Evolutionary conservation across 441 rosid genomes (phyloP).

Genomic region (Eutrema salsugineum): DNA sequence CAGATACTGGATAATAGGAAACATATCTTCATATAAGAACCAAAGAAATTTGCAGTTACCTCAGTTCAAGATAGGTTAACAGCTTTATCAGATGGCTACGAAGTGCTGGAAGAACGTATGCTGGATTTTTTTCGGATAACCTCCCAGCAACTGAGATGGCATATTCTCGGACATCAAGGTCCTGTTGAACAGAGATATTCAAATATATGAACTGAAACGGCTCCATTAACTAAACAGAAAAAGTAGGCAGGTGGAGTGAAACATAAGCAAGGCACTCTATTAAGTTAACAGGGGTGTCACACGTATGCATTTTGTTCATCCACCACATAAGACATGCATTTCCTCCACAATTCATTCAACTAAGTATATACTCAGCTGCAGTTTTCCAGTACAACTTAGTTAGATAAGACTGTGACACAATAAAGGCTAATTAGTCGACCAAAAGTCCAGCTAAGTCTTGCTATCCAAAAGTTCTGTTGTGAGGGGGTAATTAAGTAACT

Average conservation of each 20-base stretch:
- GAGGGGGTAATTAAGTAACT: background rate
- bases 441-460: constrained; percentile 5
- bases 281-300: no score
- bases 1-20: constrained; percentile 6
- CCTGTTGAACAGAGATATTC: constrained; percentile 50
- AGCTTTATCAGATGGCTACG: constrained; percentile 99
- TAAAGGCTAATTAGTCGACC: constrained; percentile 9
- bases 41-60: constrained; percentile 48
- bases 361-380: constrained; percentile 1
- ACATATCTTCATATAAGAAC: constrained; percentile 8
- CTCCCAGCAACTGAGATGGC: constrained; percentile 98
- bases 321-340: background rate
- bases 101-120: constrained; percentile 99
- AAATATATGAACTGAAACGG: constrained; percentile 17
- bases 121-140: constrained; percentile 99
- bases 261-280: constrained; percentile 18
- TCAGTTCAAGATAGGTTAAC: constrained; percentile 94
- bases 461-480: background rate
- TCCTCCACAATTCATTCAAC: constrained; percentile 2
- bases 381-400: background rate
- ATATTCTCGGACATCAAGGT: constrained; percentile 94
- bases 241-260: constrained; percentile 1
- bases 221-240: background rate
- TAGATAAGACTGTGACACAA: constrained; percentile 11
- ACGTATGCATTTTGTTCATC: constrained; percentile 8